Evolutionary conservation across 805 yeast species (phyloP).

Genomic region (Wickerhamomyces pijperi): DNA sequence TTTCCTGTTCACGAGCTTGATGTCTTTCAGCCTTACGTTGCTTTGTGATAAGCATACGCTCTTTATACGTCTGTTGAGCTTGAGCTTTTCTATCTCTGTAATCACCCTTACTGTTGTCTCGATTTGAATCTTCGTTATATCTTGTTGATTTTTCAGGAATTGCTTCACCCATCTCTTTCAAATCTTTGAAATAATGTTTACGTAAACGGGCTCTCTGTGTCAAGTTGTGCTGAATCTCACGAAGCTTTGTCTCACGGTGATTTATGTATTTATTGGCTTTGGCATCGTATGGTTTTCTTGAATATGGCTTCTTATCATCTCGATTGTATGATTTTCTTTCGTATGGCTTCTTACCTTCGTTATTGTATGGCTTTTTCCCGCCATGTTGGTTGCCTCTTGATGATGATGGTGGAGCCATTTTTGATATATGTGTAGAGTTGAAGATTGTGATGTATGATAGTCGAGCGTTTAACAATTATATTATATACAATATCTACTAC

Average conservation of each 20-base stretch:
- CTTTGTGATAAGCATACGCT: constrained; percentile 25
- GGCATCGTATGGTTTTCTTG: not conserved
- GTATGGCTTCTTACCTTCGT: too few relatives aligned
- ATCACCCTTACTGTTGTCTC: constrained; percentile 3
- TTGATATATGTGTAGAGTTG: too few relatives aligned
- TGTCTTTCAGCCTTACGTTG: constrained; percentile 22
- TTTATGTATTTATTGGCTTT: not conserved
- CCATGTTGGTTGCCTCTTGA: not conserved
- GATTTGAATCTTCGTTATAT: constrained; percentile 6
- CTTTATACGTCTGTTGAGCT: constrained; percentile 20
- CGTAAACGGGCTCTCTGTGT: constrained; percentile 72
- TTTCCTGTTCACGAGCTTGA: constrained; percentile 23
- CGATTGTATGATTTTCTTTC: too few relatives aligned
- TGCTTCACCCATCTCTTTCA: constrained; percentile 58
- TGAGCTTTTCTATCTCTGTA: constrained; percentile 7
- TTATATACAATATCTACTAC: too few relatives aligned
- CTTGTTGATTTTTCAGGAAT: constrained; percentile 31
- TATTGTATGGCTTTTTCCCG: too few relatives aligned
- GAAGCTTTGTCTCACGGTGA: not conserved
- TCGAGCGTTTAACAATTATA: too few relatives aligned
- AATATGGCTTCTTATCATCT: too few relatives aligned
- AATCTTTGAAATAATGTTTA: constrained; percentile 68
- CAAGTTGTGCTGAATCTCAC: constrained; percentile 70
- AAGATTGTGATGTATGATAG: too few relatives aligned
- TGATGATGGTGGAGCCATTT: not conserved